phyloP scores from a whole-genome alignment of 176 grass and related monocot species.

The Poa pratensis region DNA sequence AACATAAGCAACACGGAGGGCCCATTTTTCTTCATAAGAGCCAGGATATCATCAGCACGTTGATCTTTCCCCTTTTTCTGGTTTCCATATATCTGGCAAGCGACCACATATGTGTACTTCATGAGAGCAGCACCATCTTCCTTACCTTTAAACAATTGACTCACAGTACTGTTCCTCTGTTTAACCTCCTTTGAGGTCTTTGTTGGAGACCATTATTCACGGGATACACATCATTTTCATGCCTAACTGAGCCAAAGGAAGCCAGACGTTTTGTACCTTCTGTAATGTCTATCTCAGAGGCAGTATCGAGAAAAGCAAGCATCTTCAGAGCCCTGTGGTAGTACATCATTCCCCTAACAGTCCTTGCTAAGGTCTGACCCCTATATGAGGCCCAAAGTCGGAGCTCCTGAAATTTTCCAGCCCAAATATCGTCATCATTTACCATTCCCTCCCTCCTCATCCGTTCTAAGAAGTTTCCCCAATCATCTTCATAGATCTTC shows the following conservation, averaged over 20 bases:
- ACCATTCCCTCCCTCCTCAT: slow-evolving; percentile 86
- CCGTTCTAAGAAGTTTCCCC: slow-evolving; percentile 87
- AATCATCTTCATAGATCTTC: slow-evolving; percentile 97
- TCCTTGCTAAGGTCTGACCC: slow-evolving; percentile 86
- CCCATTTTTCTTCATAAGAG: slow-evolving; percentile 93
- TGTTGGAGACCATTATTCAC: slow-evolving; percentile 53
- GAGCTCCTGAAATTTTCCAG: slow-evolving; percentile 69
- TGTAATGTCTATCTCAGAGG: slow-evolving; percentile 85
- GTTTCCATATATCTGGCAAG: slow-evolving; percentile 95
- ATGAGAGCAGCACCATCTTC: slow-evolving; percentile 85
- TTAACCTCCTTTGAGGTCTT: slow-evolving; percentile 58
- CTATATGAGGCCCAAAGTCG: slow-evolving; percentile 97
- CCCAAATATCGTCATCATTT: slow-evolving; percentile 73
- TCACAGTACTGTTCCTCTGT: slow-evolving; percentile 73
- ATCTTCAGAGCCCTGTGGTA: slow-evolving; percentile 99
- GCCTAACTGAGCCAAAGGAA: slow-evolving; percentile 74
- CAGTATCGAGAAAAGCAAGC: slow-evolving; percentile 91
- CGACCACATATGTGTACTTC: slow-evolving; percentile 95
- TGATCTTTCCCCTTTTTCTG: slow-evolving; percentile 83
- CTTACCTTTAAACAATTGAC: slow-evolving; percentile 81
- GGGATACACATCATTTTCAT: slow-evolving; percentile 59
- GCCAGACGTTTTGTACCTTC: slow-evolving; percentile 77
- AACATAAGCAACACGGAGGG: slow-evolving; percentile 91
- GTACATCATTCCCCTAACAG: slow-evolving; percentile 99
- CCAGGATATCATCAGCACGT: slow-evolving; percentile 80